Base-by-base conservation (phyloP, 2,329 filamentous ascomycete genomes). In the Biscogniauxia mediterranea region DNA sequence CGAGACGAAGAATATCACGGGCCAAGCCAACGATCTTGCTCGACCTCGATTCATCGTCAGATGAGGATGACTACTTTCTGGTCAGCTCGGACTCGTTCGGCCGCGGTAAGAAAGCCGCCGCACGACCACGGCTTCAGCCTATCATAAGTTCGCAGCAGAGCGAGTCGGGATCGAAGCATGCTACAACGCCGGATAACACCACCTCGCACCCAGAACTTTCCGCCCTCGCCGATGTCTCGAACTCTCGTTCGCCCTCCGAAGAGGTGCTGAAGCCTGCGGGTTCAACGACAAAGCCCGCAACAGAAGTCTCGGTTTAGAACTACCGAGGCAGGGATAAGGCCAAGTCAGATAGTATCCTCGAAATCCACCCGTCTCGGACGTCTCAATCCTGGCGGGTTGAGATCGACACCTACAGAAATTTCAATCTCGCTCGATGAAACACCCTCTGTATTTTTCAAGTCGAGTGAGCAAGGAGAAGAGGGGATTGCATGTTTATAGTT, bases 131-230 rank as follows among this genome's bases (percentile, higher is more conserved):
- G 28, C 55, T 71, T 32, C 64, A 66, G 53, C 64, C 69, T n/a
- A 71, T 71, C 54, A 61, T 64, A 38, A 70, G 67, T 52, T 69
- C 67, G 1, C 65, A 66, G 25, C 61, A 63, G 54, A 67, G 64
- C 26, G 65, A 67, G 50, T 60, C 59, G n/a, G 65, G 62, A 23
- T 59, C 58, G 6, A 66, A 62, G 51, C 64, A 67, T 50, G 63
- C 38, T 23, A 52, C 59, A n/a, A 56, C 59, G 11, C 63, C 59
- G 52, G 53, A 13, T 54, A 54, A 21, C 25, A 50, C 38, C 38
- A 49, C 55, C 46, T 25, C 61, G 17, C 59, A 57, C 52, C 56
- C 64, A 54, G 61, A 63, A 26, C 65, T 58, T 51, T 64, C 60
- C 23, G 58, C 61, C 17, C 63, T 68, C 17, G 60, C 66, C n/a